These are phyloP conservation scores for Russula virescens DNA, from an alignment of 768 basidiomycete genomes.

Conservation along the genomic window DNA sequence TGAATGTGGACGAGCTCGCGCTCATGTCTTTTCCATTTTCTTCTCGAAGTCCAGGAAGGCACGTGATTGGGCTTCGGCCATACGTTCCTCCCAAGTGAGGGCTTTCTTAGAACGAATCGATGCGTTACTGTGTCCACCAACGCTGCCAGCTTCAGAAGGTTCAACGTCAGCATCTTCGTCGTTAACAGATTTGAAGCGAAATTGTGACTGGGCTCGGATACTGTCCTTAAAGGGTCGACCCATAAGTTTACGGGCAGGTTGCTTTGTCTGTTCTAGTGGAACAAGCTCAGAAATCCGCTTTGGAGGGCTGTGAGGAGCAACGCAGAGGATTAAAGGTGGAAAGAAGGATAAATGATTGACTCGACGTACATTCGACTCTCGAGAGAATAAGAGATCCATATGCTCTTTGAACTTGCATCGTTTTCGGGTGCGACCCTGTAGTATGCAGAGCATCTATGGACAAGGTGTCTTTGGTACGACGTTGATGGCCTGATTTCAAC, in stretches of 20 bases:
- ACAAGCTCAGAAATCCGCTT: constrained; percentile 72
- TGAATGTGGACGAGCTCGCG: constrained; percentile 70
- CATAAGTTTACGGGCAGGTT: constrained; percentile 88
- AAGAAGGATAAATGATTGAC: constrained; percentile 2
- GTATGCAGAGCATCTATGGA: constrained; percentile 80
- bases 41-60: constrained; percentile 85
- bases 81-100: constrained; percentile 78
- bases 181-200: constrained; percentile 65
- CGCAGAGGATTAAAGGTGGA: constrained; percentile 19
- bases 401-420: constrained; percentile 57
- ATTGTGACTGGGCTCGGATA: constrained; percentile 50
- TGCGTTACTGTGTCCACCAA: constrained; percentile 57
- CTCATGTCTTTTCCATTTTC: constrained; percentile 66
- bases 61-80: constrained; percentile 76
- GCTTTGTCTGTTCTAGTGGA: constrained; percentile 60
- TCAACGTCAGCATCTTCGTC: constrained; percentile 76
- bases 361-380: constrained; percentile 73
- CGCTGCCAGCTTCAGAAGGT: constrained; percentile 74
- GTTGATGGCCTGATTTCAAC: constrained; percentile 65
- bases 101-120: constrained; percentile 55
- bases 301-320: constrained; percentile 45
- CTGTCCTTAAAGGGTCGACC: constrained; percentile 55
- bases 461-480: constrained; percentile 78
- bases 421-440: constrained; percentile 70
- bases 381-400: constrained; percentile 47